Evolutionary conservation across 441 rosid species (phyloP), one percentile per base, ranked within the genome.

Genomic region (Manihot esculenta): DNA sequence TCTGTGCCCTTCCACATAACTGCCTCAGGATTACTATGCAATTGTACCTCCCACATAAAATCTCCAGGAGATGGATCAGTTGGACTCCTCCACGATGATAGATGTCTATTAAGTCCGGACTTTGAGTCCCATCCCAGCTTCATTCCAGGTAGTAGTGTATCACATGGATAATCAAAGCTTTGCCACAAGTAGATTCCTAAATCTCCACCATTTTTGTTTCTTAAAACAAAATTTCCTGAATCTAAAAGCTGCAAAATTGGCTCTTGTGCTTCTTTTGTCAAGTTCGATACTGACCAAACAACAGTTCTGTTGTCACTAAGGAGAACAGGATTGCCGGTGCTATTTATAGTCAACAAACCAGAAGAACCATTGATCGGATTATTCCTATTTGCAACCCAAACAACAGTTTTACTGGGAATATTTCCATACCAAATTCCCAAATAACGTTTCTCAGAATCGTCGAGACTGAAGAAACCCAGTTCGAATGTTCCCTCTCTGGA

Each of bases 161-260:
- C 88, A 14, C 80, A 18, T 14, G 85, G 81, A 65, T 84, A 81
- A 61, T 84, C 87, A 58, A 81, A 81, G 61, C 87, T 84, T 72
- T 80, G 81, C 87, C 84, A 79, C n/a, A 76, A 38, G 56, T 75
- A 77, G 21, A 10, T 45, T 15, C 41, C 62, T 0, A 72, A 64
- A 44, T 50, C 38, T 3, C 63, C 58, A 30, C 68, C 80, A 0
- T 14, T 42, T 15, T 41, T 65, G 45, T 66, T 75, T 41, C 71
- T 62, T 11, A 82, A 64, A 24, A 84, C 77, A 53, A 80, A 69
- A 67, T 79, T 74, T 23, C 89, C 77, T 47, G 50, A 9, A 8
- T 47, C 50, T 47, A 47, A 13, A 47, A 47, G 50, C 17, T 47
- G 50, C 50, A 47, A 13, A 47, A 47, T 47, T 26, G 78, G 79